These are phyloP conservation scores for Exophiala sp. DNA, from an alignment of 2,329 filamentous ascomycete genomes.

Conservation along the genomic window DNA sequence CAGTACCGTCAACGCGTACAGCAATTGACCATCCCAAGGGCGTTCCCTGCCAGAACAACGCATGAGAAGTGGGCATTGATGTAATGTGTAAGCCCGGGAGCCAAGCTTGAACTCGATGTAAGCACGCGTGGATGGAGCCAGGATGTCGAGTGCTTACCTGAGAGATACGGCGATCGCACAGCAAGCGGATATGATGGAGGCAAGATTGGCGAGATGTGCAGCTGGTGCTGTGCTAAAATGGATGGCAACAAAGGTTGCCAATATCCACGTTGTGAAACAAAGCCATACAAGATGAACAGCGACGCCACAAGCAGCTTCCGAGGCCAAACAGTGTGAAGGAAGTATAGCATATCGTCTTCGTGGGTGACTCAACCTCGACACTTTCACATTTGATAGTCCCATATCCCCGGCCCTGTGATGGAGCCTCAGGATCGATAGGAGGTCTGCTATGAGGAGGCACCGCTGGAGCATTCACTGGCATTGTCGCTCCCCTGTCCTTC, in stretches of 20 bases:
- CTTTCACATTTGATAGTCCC: not conserved
- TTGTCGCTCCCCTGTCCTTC: not conserved
- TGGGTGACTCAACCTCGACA: not conserved
- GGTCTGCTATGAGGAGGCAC: not conserved
- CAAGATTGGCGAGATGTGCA: constrained; percentile 25
- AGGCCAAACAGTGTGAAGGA: not conserved
- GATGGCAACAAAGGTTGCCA: not conserved
- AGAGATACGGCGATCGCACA: constrained; percentile 44
- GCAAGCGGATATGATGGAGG: constrained; percentile 46
- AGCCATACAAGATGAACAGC: not conserved
- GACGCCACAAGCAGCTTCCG: not conserved
- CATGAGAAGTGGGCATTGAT: constrained; percentile 36
- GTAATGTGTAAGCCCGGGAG: constrained; percentile 40
- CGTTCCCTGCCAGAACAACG: constrained; percentile 45
- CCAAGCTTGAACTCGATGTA: constrained; percentile 33
- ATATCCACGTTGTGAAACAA: not conserved
- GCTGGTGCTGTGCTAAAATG: not conserved
- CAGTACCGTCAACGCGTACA: constrained; percentile 39
- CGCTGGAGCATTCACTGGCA: not conserved
- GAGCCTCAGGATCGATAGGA: not conserved
- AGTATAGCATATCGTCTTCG: not conserved
- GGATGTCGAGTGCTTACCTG: constrained; percentile 23
- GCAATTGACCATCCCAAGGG: constrained; percentile 42
- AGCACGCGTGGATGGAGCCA: not conserved
- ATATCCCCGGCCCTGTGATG: not conserved